A percentile compares a stretch with the other conserved stretches of the same genome.
Evolutionary conservation across 1,284 basidiomycete genomes (phyloP).

Genomic region (Stereum hirsutum): DNA sequence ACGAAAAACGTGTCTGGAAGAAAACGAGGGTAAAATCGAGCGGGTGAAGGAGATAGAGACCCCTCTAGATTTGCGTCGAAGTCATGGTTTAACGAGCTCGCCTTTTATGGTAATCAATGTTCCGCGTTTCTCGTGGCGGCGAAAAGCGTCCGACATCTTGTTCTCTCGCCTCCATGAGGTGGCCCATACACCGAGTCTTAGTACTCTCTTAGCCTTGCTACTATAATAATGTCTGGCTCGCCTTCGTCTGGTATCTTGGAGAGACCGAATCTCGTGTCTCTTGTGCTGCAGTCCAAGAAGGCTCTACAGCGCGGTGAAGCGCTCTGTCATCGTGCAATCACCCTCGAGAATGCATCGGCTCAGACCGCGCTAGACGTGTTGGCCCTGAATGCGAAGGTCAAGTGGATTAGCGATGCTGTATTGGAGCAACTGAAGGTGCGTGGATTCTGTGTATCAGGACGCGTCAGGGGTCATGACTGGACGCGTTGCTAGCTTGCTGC

Average conservation of each 20-base stretch:
- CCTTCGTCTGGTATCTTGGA: slow-evolving; percentile 10
- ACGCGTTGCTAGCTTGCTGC: slow-evolving; percentile 46
- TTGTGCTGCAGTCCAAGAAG: slow-evolving; percentile 71
- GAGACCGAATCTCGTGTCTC: slow-evolving; percentile 47
- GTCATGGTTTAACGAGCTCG: no score
- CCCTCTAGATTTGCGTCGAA: no score
- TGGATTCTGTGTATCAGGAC: background rate
- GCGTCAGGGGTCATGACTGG: background rate
- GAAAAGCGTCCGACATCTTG: slow-evolving; percentile 4
- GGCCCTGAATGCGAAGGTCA: slow-evolving; percentile 66
- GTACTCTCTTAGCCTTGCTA: no score
- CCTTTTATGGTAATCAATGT: background rate
- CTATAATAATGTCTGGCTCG: slow-evolving; percentile 5
- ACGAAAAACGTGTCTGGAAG: no score
- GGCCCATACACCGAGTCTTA: no score
- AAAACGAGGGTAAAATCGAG: no score
- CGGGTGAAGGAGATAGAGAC: no score
- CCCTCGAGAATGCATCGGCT: slow-evolving; percentile 50
- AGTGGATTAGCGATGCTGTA: slow-evolving; percentile 65
- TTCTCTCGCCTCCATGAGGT: background rate
- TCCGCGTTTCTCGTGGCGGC: background rate
- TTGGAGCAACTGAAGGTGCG: slow-evolving; percentile 64
- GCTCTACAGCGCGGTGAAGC: slow-evolving; percentile 68
- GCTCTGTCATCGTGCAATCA: slow-evolving; percentile 56
- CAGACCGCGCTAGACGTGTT: slow-evolving; percentile 59